Base-by-base conservation (phyloP, 176 grass and related monocot species). In the Stipa capillata region DNA sequence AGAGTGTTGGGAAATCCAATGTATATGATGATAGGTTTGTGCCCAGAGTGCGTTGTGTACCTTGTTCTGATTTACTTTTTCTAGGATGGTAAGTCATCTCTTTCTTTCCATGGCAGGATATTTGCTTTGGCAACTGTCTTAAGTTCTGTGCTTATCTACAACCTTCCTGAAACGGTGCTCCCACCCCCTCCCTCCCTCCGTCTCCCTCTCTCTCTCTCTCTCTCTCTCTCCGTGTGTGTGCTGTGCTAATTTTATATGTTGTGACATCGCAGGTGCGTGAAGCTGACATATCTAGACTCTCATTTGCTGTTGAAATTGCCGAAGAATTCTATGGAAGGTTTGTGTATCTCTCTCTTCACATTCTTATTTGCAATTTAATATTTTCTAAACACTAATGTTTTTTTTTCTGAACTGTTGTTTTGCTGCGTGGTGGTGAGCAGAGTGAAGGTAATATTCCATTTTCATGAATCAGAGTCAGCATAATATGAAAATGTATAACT, bases 251-350 rank as follows among this genome's bases (percentile, higher is more conserved):
- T 77, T 80, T 66, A 73, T 65, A 69, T 77, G 18, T 82, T 64
- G 42, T 69, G 37, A 6, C 15, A 62, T 93, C 85, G 43, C 85
- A 94, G 94, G 90, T 99, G 68, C 92, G 97, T 43, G 97, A 99
- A 74, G 97, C 97, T 87, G 92, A 99, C 87, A 95, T 95, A 99
- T 95, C 96, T 20, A 89, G 96, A 49, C 74, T 99, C 13, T 99
- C 97, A 37, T 99, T 99, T 91, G 92, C 90, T 76, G 90, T 99
- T 80, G 97, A 99, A 86, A 93, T 99, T 65, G 97, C 96, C 1
- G 88, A 99, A 84, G 96, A 99, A 77, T 99, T 99, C 66, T 99
- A 99, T 79, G 96, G 96, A 91, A 95, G 96, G 96, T 99, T 82
- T 79, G 85, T 13, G 69, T 52, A 57, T 65, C 29, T 77, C n/a